Conservation (phyloP, 2,329 filamentous ascomycete genomes). For the Ascochyta rabiei region DNA sequence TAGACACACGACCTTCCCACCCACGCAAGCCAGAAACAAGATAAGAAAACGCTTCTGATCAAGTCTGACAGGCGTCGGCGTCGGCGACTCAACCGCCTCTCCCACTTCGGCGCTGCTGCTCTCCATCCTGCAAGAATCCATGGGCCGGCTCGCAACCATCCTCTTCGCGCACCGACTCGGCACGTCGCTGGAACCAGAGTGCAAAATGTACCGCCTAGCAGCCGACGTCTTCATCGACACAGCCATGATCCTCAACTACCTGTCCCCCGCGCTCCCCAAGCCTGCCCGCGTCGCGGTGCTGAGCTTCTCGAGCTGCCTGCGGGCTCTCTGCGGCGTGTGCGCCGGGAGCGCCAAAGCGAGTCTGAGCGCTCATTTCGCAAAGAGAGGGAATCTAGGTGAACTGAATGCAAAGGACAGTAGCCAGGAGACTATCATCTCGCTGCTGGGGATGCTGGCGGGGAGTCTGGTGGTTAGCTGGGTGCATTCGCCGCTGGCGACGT, state of each 20-base stretch:
- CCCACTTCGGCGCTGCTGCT: slow-evolving; percentile 82
- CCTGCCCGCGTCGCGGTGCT: slow-evolving; percentile 62
- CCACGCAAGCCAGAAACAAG: no score
- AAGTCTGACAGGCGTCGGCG: slow-evolving; percentile 67
- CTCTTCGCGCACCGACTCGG: slow-evolving; percentile 83
- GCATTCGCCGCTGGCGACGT: slow-evolving; percentile 73
- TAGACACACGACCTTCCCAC: slow-evolving; percentile 26
- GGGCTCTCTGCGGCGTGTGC: slow-evolving; percentile 83
- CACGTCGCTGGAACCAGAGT: slow-evolving; percentile 84
- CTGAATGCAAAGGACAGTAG: slow-evolving; percentile 95
- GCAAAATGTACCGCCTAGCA: slow-evolving; percentile 85
- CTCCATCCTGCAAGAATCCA: slow-evolving; percentile 81
- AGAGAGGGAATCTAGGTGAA: slow-evolving; percentile 84
- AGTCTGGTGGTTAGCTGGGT: slow-evolving; percentile 80
- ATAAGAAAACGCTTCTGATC: background rate
- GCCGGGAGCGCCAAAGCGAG: slow-evolving; percentile 90
- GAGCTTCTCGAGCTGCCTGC: slow-evolving; percentile 65
- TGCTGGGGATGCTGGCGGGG: slow-evolving; percentile 85
- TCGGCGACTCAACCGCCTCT: slow-evolving; percentile 78
- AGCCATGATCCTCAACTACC: slow-evolving; percentile 82
- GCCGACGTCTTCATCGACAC: slow-evolving; percentile 89
- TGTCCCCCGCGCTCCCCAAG: slow-evolving; percentile 75
- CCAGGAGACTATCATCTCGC: slow-evolving; percentile 90
- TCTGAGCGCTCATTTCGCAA: slow-evolving; percentile 89
- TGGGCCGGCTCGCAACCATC: slow-evolving; percentile 83